phyloP scores from a whole-genome alignment of 73 alveolate genomes.

The Symbiodinium natans region DNA sequence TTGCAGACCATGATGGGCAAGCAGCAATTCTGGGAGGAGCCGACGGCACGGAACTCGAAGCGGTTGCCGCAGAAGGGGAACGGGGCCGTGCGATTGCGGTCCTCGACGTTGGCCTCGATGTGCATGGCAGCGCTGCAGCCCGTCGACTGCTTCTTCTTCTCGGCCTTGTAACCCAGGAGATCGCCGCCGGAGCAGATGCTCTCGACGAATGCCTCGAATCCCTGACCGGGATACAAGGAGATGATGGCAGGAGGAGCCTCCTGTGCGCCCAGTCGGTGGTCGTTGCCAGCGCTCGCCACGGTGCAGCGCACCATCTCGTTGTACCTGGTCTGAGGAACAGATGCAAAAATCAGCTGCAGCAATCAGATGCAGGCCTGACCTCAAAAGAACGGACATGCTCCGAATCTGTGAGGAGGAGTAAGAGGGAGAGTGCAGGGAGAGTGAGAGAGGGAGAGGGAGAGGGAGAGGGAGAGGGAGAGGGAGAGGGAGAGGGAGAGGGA shows the following conservation, averaged over 20 bases:
- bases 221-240: conserved; percentile 74
- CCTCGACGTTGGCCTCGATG: conserved; percentile 86
- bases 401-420: too few species aligned
- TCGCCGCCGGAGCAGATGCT: conserved; percentile 7
- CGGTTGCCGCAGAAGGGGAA: conserved; percentile 93
- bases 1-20: conserved; percentile 80
- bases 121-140: conserved; percentile 90
- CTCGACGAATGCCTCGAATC: conserved; percentile 79
- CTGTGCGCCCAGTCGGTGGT: conserved; percentile 91
- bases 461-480: background rate
- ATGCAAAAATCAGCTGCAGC: too few species aligned
- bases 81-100: conserved; percentile 91
- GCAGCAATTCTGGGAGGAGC: conserved; percentile 92
- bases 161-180: conserved; percentile 57
- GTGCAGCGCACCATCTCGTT: conserved; percentile 86
- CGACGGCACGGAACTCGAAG: conserved; percentile 92
- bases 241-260: conserved; percentile 93
- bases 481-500: background rate
- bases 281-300: conserved; percentile 82
- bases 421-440: background rate
- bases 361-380: too few species aligned
- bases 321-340: background rate
- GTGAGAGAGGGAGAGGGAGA: background rate
- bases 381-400: too few species aligned
- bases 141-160: background rate